Evolutionary conservation across 116 monocot species (phyloP).

Genomic region (Iris pallida): DNA sequence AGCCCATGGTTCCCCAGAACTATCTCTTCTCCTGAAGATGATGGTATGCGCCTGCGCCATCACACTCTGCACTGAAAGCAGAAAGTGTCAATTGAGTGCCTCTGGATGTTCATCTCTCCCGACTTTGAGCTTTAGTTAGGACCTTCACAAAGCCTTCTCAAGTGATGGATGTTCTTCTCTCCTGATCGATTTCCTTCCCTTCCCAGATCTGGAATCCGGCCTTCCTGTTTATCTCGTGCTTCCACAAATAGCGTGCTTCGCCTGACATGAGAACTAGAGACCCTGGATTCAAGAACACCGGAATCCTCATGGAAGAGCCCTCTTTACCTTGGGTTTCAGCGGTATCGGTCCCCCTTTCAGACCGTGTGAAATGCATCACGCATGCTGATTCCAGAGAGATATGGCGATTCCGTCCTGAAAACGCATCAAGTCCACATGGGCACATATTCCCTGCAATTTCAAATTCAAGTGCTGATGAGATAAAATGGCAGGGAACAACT

Average conservation of each 20-base stretch:
- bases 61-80: too few relatives aligned
- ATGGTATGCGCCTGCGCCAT: too few relatives aligned
- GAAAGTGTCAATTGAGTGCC: too few relatives aligned
- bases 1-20: too few relatives aligned
- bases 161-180: slow-evolving; percentile 75
- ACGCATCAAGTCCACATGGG: slow-evolving; percentile 78
- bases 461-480: not conserved
- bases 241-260: slow-evolving; percentile 83
- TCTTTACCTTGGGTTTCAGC: not conserved
- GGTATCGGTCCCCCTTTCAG: not conserved
- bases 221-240: slow-evolving; percentile 84
- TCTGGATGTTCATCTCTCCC: too few relatives aligned
- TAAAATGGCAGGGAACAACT: not conserved
- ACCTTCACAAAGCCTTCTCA: slow-evolving; percentile 55
- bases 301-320: slow-evolving; percentile 17
- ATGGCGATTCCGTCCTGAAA: slow-evolving; percentile 95
- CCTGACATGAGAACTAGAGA: slow-evolving; percentile 77
- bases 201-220: slow-evolving; percentile 62
- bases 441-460: slow-evolving; percentile 68
- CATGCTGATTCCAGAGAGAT: slow-evolving; percentile 79
- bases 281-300: slow-evolving; percentile 64
- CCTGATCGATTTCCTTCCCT: slow-evolving; percentile 62
- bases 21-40: too few relatives aligned
- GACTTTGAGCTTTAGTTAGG: not conserved
- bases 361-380: slow-evolving; percentile 76